Conservation (phyloP, 2,329 filamentous ascomycete genomes). For the Trichoderma sp. region DNA sequence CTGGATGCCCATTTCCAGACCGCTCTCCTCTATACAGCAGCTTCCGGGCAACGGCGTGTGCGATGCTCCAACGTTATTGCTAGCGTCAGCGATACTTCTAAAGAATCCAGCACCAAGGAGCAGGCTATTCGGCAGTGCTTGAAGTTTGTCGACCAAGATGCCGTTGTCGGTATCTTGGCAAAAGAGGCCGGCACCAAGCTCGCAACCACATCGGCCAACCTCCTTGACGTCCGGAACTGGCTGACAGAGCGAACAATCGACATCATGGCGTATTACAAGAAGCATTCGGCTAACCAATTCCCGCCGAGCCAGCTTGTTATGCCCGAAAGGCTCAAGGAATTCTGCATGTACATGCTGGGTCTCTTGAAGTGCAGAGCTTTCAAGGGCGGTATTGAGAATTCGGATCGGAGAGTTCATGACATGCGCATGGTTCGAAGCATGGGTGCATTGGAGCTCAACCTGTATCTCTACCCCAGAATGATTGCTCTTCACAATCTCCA, state of each 20-base stretch:
- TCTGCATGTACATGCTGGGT: slow-evolving; percentile 92
- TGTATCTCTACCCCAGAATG: slow-evolving; percentile 95
- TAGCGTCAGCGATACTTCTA: slow-evolving; percentile 71
- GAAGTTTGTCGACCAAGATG: slow-evolving; percentile 95
- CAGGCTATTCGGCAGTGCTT: slow-evolving; percentile 73
- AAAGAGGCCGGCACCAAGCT: slow-evolving; percentile 93
- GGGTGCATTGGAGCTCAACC: slow-evolving; percentile 77
- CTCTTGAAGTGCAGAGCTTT: slow-evolving; percentile 88
- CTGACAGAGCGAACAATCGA: slow-evolving; percentile 92
- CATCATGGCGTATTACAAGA: slow-evolving; percentile 86
- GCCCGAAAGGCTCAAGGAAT: slow-evolving; percentile 93
- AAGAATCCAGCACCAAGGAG: slow-evolving; percentile 38
- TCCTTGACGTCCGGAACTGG: slow-evolving; percentile 81
- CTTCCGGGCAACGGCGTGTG: slow-evolving; percentile 82
- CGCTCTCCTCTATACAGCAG: slow-evolving; percentile 89
- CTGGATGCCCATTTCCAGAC: slow-evolving; percentile 97
- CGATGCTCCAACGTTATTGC: slow-evolving; percentile 92
- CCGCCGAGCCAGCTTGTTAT: slow-evolving; percentile 91
- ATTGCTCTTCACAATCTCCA: slow-evolving; percentile 87
- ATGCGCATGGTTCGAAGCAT: slow-evolving; percentile 87
- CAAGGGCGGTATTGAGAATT: slow-evolving; percentile 87
- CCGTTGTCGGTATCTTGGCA: slow-evolving; percentile 80
- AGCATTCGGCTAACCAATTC: slow-evolving; percentile 81
- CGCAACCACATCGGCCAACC: slow-evolving; percentile 60
- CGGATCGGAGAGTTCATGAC: slow-evolving; percentile 86